Evolutionary conservation across 176 grass and related monocot genomes (phyloP).

Genomic region (Rhipidocladum racemiflorum): DNA sequence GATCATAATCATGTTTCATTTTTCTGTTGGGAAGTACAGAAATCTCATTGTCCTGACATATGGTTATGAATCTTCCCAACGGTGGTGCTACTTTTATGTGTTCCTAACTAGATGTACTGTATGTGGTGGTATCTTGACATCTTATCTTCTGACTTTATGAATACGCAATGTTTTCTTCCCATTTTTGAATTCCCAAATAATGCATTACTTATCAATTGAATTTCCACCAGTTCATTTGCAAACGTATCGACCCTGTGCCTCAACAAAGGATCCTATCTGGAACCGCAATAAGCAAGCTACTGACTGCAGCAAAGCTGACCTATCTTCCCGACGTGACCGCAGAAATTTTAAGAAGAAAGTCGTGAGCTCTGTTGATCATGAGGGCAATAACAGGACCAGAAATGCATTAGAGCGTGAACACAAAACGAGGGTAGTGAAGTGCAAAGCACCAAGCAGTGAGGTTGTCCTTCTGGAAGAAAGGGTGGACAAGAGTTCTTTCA

Average conservation of each 20-base stretch:
- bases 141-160: not conserved
- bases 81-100: not conserved
- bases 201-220: slow-evolving; percentile 18
- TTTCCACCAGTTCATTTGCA: slow-evolving; percentile 50
- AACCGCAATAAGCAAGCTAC: slow-evolving; percentile 28
- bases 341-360: slow-evolving; percentile 29
- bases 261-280: slow-evolving; percentile 30
- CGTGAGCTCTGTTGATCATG: slow-evolving; percentile 20
- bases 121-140: slow-evolving; percentile 3
- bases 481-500: slow-evolving; percentile 12
- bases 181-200: slow-evolving; percentile 8
- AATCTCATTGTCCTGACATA: not conserved
- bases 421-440: slow-evolving; percentile 34
- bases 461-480: slow-evolving; percentile 29
- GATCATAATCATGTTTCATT: not conserved
- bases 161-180: slow-evolving; percentile 5
- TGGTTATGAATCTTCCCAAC: not conserved
- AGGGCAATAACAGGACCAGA: slow-evolving; percentile 16
- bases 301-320: slow-evolving; percentile 20
- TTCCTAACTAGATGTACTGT: slow-evolving; percentile 18
- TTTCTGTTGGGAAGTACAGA: not conserved
- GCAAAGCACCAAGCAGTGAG: slow-evolving; percentile 25
- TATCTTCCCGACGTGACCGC: not conserved
- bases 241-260: slow-evolving; percentile 35
- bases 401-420: not conserved